A percentile compares a stretch with the other conserved stretches of the same genome.
Conservation (phyloP, 495 filamentous ascomycete species). For the Penicillium crystallinum region DNA sequence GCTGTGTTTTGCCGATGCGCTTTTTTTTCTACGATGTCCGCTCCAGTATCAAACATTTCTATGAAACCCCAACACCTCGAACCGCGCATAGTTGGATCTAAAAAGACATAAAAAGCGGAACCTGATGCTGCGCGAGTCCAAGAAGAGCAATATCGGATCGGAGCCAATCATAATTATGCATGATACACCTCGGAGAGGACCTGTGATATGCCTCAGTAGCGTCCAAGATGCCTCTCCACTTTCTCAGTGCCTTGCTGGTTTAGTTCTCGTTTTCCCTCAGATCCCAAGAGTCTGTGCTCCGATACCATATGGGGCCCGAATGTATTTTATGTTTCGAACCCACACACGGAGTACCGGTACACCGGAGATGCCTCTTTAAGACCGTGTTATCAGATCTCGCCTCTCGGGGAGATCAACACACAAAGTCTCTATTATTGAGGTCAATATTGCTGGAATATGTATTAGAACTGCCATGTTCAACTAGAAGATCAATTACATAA, state of each 20-base stretch:
- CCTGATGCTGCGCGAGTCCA: not conserved
- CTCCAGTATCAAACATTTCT: not conserved
- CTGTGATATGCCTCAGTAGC: constrained; percentile 21
- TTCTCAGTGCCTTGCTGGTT: constrained; percentile 5
- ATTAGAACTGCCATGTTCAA: too few relatives aligned
- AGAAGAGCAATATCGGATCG: not conserved
- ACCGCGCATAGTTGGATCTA: not conserved
- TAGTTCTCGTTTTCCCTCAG: not conserved
- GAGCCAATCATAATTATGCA: constrained; percentile 12
- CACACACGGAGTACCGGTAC: not conserved
- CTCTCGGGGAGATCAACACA: not conserved
- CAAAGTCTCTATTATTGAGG: not conserved
- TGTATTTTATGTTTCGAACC: not conserved
- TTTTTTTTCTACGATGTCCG: constrained; percentile 3
- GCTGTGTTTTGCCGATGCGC: constrained; percentile 9
- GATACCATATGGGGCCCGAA: constrained; percentile 5
- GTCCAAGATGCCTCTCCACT: constrained; percentile 18
- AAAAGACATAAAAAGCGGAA: not conserved
- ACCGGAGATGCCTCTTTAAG: not conserved
- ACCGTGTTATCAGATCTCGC: constrained; percentile 13
- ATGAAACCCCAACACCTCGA: not conserved
- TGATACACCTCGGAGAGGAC: constrained; percentile 13
- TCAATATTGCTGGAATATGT: not conserved
- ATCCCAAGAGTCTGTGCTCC: not conserved
- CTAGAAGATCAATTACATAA: too few relatives aligned